A percentile compares a stretch with the other conserved stretches of the same genome.
phyloP scores from a whole-genome alignment of 140 eudicot genomes.

The Cichorium intybus region DNA sequence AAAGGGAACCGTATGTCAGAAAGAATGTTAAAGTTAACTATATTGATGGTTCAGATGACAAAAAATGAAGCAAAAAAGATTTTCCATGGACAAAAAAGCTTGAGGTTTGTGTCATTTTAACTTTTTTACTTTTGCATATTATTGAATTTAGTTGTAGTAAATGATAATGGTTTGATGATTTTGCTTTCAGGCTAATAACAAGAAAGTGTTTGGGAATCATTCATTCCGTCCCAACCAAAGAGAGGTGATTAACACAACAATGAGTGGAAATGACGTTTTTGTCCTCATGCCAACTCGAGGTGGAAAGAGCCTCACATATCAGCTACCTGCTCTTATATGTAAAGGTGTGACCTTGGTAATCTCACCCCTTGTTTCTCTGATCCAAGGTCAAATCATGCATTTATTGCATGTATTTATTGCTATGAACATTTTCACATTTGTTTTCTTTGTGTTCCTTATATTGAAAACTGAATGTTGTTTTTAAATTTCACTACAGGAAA shows the following conservation, averaged over 20 bases:
- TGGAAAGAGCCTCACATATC: conserved; percentile 91
- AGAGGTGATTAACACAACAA: conserved; percentile 91
- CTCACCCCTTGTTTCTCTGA: conserved; percentile 93
- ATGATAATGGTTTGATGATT: conserved; percentile 19
- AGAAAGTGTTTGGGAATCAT: conserved; percentile 79
- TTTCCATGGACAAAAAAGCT: conserved; percentile 84
- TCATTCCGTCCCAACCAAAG: conserved; percentile 93
- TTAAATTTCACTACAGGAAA: conserved; percentile 50
- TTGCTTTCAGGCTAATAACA: conserved; percentile 63
- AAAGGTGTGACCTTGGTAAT: conserved; percentile 85
- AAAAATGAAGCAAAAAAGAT: conserved; percentile 74
- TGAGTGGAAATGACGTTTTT: conserved; percentile 87
- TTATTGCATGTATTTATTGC: conserved; percentile 58
- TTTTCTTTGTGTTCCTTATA: conserved; percentile 2
- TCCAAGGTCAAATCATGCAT: conserved; percentile 99
- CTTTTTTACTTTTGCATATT: background rate
- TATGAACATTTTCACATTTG: conserved; percentile 7
- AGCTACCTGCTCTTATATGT: conserved; percentile 89
- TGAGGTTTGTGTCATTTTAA: conserved; percentile 57
- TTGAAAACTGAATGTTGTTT: background rate
- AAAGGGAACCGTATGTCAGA: conserved; percentile 61
- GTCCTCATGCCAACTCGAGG: conserved; percentile 99
- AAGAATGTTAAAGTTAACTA: conserved; percentile 70
- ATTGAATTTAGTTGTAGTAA: conserved; percentile 4
- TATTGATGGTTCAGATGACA: conserved; percentile 81